Base-by-base conservation (phyloP, 2,329 filamentous ascomycete genomes). In the Paradendryphiella salina region DNA sequence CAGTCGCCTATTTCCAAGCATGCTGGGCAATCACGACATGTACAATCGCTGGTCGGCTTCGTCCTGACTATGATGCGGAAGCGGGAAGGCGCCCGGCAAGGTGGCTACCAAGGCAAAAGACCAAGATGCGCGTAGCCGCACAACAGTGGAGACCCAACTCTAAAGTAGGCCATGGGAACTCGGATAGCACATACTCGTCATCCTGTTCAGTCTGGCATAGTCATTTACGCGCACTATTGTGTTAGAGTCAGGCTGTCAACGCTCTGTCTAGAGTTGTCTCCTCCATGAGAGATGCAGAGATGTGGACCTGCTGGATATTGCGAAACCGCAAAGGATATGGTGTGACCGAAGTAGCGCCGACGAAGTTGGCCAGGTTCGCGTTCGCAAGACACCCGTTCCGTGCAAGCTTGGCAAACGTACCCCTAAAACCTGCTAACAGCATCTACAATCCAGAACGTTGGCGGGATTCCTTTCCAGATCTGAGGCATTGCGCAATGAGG, bases 321-420 rank as follows among this genome's bases (percentile, higher is more conserved):
- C 33, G 39, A 42, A 42, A 42, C 39, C n/a, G 32, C 18, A 29
- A 42, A 9, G 29, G 15, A 6, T 23, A 29, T 7, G 13, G 39
- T 42, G 21, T 10, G 3, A 14, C 46, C 46, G 46, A 5, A 33
- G 46, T 45, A 45, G 46, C 14, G 28, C 46, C 40, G 46, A 37
- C 4, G 11, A n/a, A 32, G 29, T 33, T 33, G 26, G 13, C 13
- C 35, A 8, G 18, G 17, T 33, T 33, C 7, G 23, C 32, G 18
- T 43, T 35, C 40, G 33, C 28, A 23, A 18, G 33, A 8, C 18
- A 23, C 23, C 23, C 23, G 14, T 34, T 47, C 28, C 18, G 13
- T 18, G n/a, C 46, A 29, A 37, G 18, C 15, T 33, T 45, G 13
- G 20, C 28, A 20, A 7, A 29, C 15, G 21, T 17, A 17, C 37